A percentile compares a stretch with the other conserved stretches of the same genome.
Conservation (phyloP, 2,329 filamentous ascomycete species). For the Neonectria sp. region DNA sequence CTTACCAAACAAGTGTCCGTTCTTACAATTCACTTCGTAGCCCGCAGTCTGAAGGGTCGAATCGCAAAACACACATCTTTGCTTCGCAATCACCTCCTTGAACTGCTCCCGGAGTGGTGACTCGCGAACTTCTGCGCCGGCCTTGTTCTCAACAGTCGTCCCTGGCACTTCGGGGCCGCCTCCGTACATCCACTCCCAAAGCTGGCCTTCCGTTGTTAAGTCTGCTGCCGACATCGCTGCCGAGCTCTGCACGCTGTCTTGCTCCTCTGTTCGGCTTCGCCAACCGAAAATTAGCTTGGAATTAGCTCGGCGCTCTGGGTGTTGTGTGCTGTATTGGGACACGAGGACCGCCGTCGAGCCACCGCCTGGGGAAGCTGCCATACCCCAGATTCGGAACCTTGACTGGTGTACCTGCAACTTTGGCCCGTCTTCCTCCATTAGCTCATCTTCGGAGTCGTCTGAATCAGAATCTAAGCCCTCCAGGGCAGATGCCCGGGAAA, state of each 20-base stretch:
- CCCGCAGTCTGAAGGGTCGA: conserved; percentile 51
- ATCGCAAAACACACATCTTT: conserved; percentile 66
- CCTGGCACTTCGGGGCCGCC: conserved; percentile 63
- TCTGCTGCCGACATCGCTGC: conserved; percentile 22
- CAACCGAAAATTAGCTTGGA: conserved; percentile 58
- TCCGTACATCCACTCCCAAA: conserved; percentile 74
- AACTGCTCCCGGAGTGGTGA: conserved; percentile 57
- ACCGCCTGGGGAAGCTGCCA: conserved; percentile 66
- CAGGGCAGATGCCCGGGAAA: conserved; percentile 63
- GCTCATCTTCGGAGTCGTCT: conserved; percentile 50
- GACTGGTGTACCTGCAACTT: conserved; percentile 63
- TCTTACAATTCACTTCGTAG: conserved; percentile 56
- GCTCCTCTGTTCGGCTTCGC: conserved; percentile 37
- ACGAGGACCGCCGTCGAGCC: conserved; percentile 66
- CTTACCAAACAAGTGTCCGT: conserved; percentile 59
- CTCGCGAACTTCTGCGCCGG: conserved; percentile 30
- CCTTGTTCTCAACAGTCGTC: conserved; percentile 48
- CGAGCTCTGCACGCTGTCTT: conserved; percentile 7
- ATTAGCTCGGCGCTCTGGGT: conserved; percentile 60
- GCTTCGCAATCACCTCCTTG: conserved; percentile 49
- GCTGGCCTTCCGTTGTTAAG: conserved; percentile 65
- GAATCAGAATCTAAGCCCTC: conserved; percentile 54
- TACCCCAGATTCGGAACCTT: conserved; percentile 68
- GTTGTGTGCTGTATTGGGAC: conserved; percentile 64
- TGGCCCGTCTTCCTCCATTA: conserved; percentile 51